A percentile compares a stretch with the other conserved stretches of the same genome.
These are phyloP conservation scores for Chrysoporthe cubensis DNA, from an alignment of 2,329 filamentous ascomycete genomes.

Conservation along the genomic window DNA sequence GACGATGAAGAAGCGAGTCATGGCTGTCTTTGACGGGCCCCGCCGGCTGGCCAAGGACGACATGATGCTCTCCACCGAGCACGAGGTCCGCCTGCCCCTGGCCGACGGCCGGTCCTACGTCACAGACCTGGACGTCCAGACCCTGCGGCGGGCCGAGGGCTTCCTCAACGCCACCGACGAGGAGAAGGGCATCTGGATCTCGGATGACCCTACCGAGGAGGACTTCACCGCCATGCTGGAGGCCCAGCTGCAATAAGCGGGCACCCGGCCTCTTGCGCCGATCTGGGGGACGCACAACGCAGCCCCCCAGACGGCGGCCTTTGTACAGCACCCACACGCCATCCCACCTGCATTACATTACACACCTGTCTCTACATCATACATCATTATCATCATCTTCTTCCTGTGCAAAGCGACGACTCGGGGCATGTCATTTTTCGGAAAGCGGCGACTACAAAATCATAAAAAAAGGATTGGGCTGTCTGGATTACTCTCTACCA, in stretches of 20 bases:
- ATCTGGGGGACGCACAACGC: no score
- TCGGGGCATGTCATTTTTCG: slow-evolving; percentile 7
- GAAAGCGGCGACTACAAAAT: slow-evolving; percentile 15
- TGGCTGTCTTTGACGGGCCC: slow-evolving; percentile 88
- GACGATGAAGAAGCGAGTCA: slow-evolving; percentile 97
- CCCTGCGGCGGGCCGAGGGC: slow-evolving; percentile 83
- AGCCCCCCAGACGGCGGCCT: background rate
- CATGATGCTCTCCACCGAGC: slow-evolving; percentile 96
- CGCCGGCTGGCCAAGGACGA: slow-evolving; percentile 95
- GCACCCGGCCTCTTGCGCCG: background rate
- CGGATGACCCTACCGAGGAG: slow-evolving; percentile 69
- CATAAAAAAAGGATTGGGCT: background rate
- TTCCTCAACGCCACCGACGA: slow-evolving; percentile 79
- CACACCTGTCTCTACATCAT: slow-evolving; percentile 9
- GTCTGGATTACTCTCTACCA: background rate
- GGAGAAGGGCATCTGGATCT: slow-evolving; percentile 85
- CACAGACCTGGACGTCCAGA: slow-evolving; percentile 91
- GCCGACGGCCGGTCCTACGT: slow-evolving; percentile 78
- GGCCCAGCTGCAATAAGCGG: slow-evolving; percentile 19
- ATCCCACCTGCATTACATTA: background rate
- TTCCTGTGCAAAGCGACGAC: background rate
- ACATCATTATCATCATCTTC: background rate
- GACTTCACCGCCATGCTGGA: slow-evolving; percentile 65
- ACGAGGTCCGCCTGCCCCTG: slow-evolving; percentile 86
- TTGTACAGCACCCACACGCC: background rate